These are phyloP conservation scores for Fistulinella prunicolor DNA, from an alignment of 768 basidiomycete genomes.

Conservation along the genomic window DNA sequence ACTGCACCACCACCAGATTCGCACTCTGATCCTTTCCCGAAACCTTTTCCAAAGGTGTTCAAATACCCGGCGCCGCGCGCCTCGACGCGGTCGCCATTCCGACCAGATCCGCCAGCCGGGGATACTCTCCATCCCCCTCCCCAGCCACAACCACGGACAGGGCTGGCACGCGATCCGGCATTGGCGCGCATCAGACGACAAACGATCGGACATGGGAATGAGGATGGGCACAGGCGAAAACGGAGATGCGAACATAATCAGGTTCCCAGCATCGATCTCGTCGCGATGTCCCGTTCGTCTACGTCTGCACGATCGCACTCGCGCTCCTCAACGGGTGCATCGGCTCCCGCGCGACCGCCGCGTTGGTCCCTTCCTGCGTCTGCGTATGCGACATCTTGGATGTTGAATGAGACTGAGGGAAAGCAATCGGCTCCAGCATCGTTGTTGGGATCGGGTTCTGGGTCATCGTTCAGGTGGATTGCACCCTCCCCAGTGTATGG, in stretches of 20 bases:
- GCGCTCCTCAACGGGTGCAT: constrained; percentile 3
- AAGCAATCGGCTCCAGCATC: not conserved
- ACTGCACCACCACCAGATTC: not conserved
- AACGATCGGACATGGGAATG: constrained; percentile 7
- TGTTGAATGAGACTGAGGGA: not conserved
- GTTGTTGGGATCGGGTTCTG: not conserved
- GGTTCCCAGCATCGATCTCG: constrained; percentile 25
- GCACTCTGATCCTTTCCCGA: not conserved
- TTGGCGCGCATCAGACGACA: constrained; percentile 17
- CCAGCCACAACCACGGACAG: not conserved
- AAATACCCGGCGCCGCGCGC: constrained; percentile 18
- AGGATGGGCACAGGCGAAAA: not conserved
- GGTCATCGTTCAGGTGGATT: constrained; percentile 1
- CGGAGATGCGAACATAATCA: not conserved
- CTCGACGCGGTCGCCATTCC: constrained; percentile 20
- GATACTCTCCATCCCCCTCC: not conserved
- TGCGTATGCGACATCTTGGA: constrained; percentile 1
- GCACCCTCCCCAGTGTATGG: not conserved
- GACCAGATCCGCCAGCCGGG: constrained; percentile 2
- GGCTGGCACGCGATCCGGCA: constrained; percentile 6
- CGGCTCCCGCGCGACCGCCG: not conserved
- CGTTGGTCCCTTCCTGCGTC: constrained; percentile 22
- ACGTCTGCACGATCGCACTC: constrained; percentile 10
- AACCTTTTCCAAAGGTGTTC: not conserved
- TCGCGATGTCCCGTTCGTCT: constrained; percentile 13